A percentile compares a stretch with the other conserved stretches of the same genome.
phyloP scores from a whole-genome alignment of 495 filamentous ascomycete species.

The Lasiosphaeria miniovina region DNA sequence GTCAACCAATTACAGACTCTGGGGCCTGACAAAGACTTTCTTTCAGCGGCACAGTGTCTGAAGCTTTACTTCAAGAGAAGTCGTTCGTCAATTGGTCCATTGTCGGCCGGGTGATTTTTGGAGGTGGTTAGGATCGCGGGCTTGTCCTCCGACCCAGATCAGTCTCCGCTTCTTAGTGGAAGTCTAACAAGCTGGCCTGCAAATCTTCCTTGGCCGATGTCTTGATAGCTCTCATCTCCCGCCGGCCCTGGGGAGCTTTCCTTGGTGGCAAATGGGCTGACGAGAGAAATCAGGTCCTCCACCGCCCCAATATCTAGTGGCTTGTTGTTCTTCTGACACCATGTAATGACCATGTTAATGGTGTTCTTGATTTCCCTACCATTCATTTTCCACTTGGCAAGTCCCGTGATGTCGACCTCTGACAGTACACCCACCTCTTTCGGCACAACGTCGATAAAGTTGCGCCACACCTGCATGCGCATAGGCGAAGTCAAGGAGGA shows the following conservation, averaged over 20 bases:
- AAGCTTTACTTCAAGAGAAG: too few relatives aligned
- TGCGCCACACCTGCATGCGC: conserved; percentile 27
- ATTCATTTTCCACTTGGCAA: conserved; percentile 28
- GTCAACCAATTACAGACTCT: too few relatives aligned
- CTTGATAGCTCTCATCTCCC: not conserved
- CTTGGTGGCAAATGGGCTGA: not conserved
- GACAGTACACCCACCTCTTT: conserved; percentile 13
- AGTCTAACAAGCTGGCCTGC: not conserved
- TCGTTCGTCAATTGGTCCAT: too few relatives aligned
- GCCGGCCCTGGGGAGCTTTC: not conserved
- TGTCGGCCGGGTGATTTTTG: too few relatives aligned
- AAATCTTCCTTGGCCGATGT: not conserved
- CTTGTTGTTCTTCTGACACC: conserved; percentile 9
- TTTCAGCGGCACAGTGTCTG: too few relatives aligned
- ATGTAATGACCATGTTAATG: conserved; percentile 25
- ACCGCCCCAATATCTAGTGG: not conserved
- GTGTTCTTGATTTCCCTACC: conserved; percentile 35
- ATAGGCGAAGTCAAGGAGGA: conserved; percentile 11
- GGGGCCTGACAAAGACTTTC: too few relatives aligned
- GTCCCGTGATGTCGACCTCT: conserved; percentile 12
- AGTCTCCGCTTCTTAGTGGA: not conserved
- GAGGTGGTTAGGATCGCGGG: too few relatives aligned
- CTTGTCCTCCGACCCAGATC: too few relatives aligned
- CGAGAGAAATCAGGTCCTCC: not conserved
- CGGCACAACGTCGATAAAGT: conserved; percentile 24